These are phyloP conservation scores for Penicillium sp. DNA, from an alignment of 2,329 filamentous ascomycete species.

Conservation along the genomic window DNA sequence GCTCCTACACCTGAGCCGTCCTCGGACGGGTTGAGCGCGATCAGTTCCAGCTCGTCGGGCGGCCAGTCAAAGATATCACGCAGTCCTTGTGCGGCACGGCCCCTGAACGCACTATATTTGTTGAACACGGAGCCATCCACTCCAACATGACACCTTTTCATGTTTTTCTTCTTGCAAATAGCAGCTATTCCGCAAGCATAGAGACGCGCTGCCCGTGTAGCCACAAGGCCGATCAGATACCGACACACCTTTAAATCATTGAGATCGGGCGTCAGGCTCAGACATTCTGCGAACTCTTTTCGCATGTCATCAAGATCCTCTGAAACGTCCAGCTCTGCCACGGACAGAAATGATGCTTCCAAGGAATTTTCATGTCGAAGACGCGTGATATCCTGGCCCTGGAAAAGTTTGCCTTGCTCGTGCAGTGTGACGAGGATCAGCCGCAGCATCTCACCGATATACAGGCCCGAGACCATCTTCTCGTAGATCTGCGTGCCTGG, in stretches of 20 bases:
- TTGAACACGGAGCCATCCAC: constrained; percentile 97
- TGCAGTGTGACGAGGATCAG: constrained; percentile 80
- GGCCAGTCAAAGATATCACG: constrained; percentile 70
- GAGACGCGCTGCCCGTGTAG: constrained; percentile 84
- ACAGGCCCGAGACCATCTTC: constrained; percentile 94
- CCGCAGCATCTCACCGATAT: constrained; percentile 89
- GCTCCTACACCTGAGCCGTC: constrained; percentile 87
- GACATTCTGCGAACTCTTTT: constrained; percentile 72
- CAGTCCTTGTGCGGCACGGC: constrained; percentile 36
- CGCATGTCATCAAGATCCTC: constrained; percentile 85
- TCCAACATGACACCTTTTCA: constrained; percentile 81
- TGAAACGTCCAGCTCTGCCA: constrained; percentile 87
- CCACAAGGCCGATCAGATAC: constrained; percentile 87
- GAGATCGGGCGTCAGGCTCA: constrained; percentile 68
- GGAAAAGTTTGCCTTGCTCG: constrained; percentile 74
- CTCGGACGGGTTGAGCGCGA: constrained; percentile 81
- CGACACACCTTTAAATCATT: constrained; percentile 85
- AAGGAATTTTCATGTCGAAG: constrained; percentile 80
- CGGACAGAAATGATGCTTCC: constrained; percentile 86
- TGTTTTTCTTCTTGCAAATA: constrained; percentile 90
- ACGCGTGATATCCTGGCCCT: constrained; percentile 72
- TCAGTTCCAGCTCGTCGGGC: constrained; percentile 59
- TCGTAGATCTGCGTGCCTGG: constrained; percentile 92
- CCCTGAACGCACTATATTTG: constrained; percentile 45
- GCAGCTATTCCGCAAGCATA: constrained; percentile 95